These are phyloP conservation scores for Termitomyces sp. DNA, from an alignment of 768 basidiomycete species.

Conservation along the genomic window DNA sequence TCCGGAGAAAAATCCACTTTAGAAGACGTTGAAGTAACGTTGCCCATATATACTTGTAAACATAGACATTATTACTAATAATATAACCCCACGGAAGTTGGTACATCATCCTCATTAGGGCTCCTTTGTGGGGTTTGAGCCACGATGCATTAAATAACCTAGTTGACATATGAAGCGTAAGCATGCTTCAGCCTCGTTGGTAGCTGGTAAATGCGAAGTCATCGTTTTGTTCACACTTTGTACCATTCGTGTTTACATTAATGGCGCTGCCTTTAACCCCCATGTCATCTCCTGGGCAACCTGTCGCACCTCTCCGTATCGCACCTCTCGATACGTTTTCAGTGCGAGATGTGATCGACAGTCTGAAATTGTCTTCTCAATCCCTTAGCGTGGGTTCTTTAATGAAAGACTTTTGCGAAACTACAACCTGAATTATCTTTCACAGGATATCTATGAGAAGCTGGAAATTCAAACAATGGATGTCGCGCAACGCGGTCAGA, in stretches of 20 bases:
- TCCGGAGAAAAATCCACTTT: background rate
- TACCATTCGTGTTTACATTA: background rate
- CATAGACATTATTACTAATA: background rate
- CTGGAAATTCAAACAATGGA: slow-evolving; percentile 40
- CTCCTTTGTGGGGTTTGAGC: background rate
- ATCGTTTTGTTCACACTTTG: slow-evolving; percentile 5
- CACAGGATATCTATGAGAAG: slow-evolving; percentile 37
- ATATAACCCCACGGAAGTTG: background rate
- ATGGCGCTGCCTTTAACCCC: slow-evolving; percentile 16
- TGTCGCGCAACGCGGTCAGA: slow-evolving; percentile 31
- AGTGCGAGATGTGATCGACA: slow-evolving; percentile 8
- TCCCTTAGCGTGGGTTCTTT: slow-evolving; percentile 23
- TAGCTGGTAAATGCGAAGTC: background rate
- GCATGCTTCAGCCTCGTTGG: slow-evolving; percentile 15
- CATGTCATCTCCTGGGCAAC: slow-evolving; percentile 7
- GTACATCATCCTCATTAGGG: background rate
- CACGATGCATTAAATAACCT: background rate
- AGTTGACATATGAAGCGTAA: background rate
- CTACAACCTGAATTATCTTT: background rate
- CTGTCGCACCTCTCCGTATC: background rate
- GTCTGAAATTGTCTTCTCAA: slow-evolving; percentile 24
- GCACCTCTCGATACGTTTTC: slow-evolving; percentile 12
- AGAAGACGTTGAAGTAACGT: background rate
- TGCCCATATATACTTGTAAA: background rate
- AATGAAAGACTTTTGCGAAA: background rate